Evolutionary conservation across 2,329 filamentous ascomycete genomes (phyloP).

Genomic region (Aspergillus nomiae): DNA sequence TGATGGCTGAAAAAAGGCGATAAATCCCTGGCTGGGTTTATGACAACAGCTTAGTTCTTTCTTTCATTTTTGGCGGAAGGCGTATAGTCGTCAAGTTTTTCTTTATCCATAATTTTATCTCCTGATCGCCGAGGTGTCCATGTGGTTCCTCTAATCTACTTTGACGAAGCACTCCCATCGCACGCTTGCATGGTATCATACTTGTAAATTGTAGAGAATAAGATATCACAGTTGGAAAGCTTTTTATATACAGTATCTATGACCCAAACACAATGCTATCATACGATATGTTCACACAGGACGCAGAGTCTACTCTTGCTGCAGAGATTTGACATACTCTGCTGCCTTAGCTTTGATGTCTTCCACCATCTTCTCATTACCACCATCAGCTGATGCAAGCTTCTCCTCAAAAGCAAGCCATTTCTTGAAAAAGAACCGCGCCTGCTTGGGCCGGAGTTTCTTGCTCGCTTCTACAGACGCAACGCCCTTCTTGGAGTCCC

Average conservation of each 20-base stretch:
- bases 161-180: neutral
- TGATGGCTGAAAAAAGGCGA: slow-evolving; percentile 62
- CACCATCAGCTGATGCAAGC: slow-evolving; percentile 49
- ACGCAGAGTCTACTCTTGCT: slow-evolving; percentile 24
- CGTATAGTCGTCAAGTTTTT: neutral
- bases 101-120: neutral
- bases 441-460: slow-evolving; percentile 77
- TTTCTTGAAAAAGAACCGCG: slow-evolving; percentile 84
- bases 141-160: neutral
- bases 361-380: slow-evolving; percentile 69
- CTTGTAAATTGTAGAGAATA: neutral
- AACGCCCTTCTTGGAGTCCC: slow-evolving; percentile 44
- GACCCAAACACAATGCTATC: slow-evolving; percentile 18
- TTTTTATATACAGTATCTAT: slow-evolving; percentile 21
- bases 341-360: slow-evolving; percentile 70
- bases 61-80: neutral
- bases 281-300: slow-evolving; percentile 6
- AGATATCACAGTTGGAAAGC: slow-evolving; percentile 5
- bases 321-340: slow-evolving; percentile 63
- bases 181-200: slow-evolving; percentile 3
- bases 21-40: slow-evolving; percentile 3
- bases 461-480: slow-evolving; percentile 49
- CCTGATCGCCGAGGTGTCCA: neutral
- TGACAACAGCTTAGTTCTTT: neutral
- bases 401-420: slow-evolving; percentile 89